Percentiles rank a stretch among this genome's conserved stretches.
phyloP scores from a whole-genome alignment of 2,329 filamentous ascomycete species.

The Colletotrichum graminicola region DNA sequence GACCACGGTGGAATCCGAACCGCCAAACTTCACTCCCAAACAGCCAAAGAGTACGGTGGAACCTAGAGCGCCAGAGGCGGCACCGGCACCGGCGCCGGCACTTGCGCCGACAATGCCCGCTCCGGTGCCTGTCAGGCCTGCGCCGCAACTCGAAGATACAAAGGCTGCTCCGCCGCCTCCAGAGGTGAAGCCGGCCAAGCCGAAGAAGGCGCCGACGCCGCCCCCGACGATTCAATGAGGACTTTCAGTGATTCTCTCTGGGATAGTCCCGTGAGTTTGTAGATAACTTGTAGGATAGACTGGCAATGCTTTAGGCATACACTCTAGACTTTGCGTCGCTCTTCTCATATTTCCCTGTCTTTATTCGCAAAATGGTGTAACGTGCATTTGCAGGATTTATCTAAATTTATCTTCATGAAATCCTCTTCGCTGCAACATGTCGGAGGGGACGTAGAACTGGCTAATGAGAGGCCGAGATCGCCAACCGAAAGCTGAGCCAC shows the following conservation, averaged over 20 bases:
- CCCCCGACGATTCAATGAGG: conserved; percentile 33
- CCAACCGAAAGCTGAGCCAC: background rate
- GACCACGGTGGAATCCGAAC: background rate
- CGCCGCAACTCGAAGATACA: background rate
- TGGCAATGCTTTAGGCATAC: background rate
- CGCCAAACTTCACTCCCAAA: background rate
- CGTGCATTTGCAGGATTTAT: background rate
- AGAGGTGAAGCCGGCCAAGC: conserved; percentile 3
- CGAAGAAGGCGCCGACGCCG: conserved; percentile 28
- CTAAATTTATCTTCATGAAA: background rate
- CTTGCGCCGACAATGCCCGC: background rate
- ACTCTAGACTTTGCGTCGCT: background rate
- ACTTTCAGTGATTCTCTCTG: background rate
- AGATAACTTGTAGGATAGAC: background rate
- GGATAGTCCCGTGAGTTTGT: background rate
- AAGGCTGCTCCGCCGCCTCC: background rate
- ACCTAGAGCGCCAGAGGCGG: background rate
- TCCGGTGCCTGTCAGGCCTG: background rate
- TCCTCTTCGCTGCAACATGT: background rate
- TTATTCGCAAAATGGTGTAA: background rate
- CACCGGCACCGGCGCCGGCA: background rate
- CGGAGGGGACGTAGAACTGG: background rate
- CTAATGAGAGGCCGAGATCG: background rate
- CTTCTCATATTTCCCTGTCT: background rate
- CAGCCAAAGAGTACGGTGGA: background rate